Conservation (phyloP, 306 rosid genomes). For the Fragaria nilgerrensis region DNA sequence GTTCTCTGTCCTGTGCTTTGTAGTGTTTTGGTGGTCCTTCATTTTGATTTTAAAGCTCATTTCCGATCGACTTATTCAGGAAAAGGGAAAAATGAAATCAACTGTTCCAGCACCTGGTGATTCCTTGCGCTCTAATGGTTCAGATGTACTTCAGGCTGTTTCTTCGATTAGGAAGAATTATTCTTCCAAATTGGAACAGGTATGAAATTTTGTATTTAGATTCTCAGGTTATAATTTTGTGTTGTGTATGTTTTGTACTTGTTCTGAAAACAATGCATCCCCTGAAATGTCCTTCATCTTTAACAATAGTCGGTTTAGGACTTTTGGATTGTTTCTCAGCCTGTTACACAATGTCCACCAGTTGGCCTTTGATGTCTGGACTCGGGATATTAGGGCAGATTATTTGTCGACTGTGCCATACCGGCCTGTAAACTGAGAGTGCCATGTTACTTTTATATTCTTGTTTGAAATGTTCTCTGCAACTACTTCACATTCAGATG, state of each 20-base stretch:
- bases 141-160: constrained; percentile 50
- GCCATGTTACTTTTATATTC: background rate
- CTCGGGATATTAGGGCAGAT: background rate
- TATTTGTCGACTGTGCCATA: background rate
- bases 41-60: constrained; percentile 13
- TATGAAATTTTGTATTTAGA: constrained; percentile 13
- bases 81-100: constrained; percentile 49
- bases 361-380: background rate
- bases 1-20: constrained; percentile 12
- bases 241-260: background rate
- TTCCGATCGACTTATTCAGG: constrained; percentile 45
- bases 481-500: background rate
- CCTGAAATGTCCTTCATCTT: background rate
- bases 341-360: background rate
- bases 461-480: background rate
- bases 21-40: background rate
- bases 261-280: background rate
- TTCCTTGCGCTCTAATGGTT: constrained; percentile 38
- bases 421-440: background rate
- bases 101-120: constrained; percentile 38
- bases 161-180: constrained; percentile 62
- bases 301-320: background rate
- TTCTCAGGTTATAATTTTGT: background rate
- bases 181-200: constrained; percentile 79
- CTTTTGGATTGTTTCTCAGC: background rate